Conservation (phyloP, 192 early-diverging fungal genomes). For the Endogone sp. region DNA sequence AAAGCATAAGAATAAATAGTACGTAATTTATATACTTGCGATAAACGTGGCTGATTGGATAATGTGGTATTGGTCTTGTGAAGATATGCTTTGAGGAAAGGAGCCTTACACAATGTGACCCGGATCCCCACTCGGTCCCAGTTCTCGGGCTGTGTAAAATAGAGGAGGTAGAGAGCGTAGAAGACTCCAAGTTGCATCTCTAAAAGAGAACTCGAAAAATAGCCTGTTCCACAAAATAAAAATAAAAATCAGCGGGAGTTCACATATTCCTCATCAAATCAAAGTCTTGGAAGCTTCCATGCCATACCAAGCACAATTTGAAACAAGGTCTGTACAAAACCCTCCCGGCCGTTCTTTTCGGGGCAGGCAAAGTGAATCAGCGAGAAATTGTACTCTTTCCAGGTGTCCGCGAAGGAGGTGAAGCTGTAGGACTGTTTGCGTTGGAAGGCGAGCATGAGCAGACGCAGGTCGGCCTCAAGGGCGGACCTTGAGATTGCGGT, state of each 20-base stretch:
- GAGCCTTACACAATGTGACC: conserved; percentile 27
- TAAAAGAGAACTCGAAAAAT: background rate
- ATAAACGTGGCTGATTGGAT: background rate
- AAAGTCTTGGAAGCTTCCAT: conserved; percentile 24
- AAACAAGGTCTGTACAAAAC: conserved; percentile 51
- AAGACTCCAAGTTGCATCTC: conserved; percentile 47
- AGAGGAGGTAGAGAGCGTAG: conserved; percentile 50
- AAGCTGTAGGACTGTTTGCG: conserved; percentile 10
- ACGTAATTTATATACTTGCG: background rate
- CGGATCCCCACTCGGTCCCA: conserved; percentile 44
- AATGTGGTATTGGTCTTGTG: background rate
- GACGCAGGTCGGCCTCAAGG: too few relatives aligned
- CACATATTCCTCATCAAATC: too few relatives aligned
- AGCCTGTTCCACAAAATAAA: background rate
- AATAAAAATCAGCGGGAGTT: conserved; percentile 20
- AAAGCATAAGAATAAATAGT: background rate
- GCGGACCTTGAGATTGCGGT: too few relatives aligned
- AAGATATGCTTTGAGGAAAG: background rate
- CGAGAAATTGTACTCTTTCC: conserved; percentile 50
- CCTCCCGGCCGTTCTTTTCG: conserved; percentile 47
- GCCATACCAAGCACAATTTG: conserved; percentile 40
- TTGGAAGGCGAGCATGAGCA: too few relatives aligned
- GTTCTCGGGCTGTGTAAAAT: conserved; percentile 53
- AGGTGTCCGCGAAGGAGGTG: conserved; percentile 41
- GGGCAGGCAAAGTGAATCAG: conserved; percentile 55